Base-by-base conservation (phyloP, 345 rosid genomes). In the Kernera saxatilis region DNA sequence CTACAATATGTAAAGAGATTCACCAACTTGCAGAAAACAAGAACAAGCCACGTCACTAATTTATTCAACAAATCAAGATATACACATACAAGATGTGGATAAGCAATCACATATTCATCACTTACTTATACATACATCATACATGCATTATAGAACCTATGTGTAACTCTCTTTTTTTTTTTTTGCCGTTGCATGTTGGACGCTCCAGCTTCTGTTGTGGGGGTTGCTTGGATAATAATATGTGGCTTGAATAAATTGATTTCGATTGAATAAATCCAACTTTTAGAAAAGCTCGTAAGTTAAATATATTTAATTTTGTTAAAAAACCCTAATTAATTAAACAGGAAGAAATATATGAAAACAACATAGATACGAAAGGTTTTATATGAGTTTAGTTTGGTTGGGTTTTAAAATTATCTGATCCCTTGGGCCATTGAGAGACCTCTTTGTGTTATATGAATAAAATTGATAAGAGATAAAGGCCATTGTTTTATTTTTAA, bases 1-100 rank as follows among this genome's bases (percentile, higher is more conserved):
- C 15, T 39, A 18, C 11, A 13, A 67, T 21, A 67, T 21, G 22
- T 27, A 14, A 7, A 51, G 39, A 40, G 41, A 12, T 37, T 19
- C 30, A 64, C 21, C 44, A 68, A 54, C 32, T 67, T 67, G 41
- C 22, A 53, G 52, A 15, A 67, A 18, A 54, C 63, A 41, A 41
- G 63, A 25, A 14, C 14, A 67, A 40, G 41, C 32, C 43, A 54
- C 35, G 17, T 21, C 40, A 43, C 29, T 22, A 13, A 10, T 49
- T 1, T 67, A 26, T 29, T 43, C 52, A 30, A 55, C 44, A 46
- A 21, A 30, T 8, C 29, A 44, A 63, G 40, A 63, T 43, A 15
- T 17, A 25, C 5, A 60, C 50, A 26, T 14, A 59, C 30, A 39
- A 37, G 9, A 14, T n/a, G 44, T 46, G 21, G 30, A 64, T 48